These are phyloP conservation scores for Pseudozyma hubeiensis DNA, from an alignment of 1,284 basidiomycete species.

Conservation along the genomic window DNA sequence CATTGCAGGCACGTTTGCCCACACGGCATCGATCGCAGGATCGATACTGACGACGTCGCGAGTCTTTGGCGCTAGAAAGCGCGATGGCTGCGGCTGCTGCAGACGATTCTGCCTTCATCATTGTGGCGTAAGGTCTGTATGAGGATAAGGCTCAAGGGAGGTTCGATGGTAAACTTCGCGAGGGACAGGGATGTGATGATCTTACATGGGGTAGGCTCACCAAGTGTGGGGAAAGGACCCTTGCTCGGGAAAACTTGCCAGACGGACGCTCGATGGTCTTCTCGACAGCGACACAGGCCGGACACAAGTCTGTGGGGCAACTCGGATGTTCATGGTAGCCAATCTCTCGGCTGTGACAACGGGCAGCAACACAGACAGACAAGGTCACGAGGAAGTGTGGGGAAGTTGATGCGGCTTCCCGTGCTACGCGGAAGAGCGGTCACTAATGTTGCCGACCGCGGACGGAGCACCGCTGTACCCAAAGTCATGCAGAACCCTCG, in stretches of 20 bases:
- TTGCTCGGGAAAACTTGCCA: no score
- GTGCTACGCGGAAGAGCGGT: neutral
- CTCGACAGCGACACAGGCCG: no score
- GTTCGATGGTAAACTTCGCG: no score
- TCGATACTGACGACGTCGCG: constrained; percentile 32
- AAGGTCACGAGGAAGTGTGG: constrained; percentile 6
- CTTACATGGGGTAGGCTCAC: no score
- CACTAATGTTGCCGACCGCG: neutral
- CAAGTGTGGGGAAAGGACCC: no score
- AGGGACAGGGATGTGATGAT: neutral
- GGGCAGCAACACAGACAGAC: neutral
- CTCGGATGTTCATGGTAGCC: no score
- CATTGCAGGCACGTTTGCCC: constrained; percentile 32
- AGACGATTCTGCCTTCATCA: constrained; percentile 1
- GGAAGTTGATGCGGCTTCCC: constrained; percentile 1
- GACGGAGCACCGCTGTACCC: no score
- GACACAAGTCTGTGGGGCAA: no score
- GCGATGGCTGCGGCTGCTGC: neutral
- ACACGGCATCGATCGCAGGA: constrained; percentile 34
- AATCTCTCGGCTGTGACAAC: no score
- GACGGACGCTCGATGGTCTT: no score
- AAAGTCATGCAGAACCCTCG: no score
- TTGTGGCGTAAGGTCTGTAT: neutral
- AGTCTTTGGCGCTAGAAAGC: constrained; percentile 8
- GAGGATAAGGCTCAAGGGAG: no score